Evolutionary conservation across 805 yeast species (phyloP), one percentile per base, ranked within the genome.

Genomic region (Kodamaea hsintzibuensis): DNA sequence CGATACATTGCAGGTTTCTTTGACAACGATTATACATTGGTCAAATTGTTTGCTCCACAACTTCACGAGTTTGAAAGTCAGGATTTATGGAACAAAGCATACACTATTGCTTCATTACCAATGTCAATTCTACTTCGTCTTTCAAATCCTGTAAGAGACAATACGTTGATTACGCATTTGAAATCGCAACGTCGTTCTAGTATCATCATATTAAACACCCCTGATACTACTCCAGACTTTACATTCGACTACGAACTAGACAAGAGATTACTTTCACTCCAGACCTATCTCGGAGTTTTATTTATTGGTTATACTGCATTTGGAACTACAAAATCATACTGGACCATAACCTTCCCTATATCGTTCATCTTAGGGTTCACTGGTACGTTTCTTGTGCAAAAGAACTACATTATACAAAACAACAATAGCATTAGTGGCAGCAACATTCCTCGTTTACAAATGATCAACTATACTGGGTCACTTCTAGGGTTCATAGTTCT

Each of bases 401-500:
- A 14, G 17, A 44, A 33, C 42, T 58, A 57, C 53, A 44, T 40
- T 8, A 39, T 42, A n/a, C 45, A 48, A 12, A 27, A 27, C 30
- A 37, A 35, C 5, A 30, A 30, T 16, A 48, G 53, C 42, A 43
- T 40, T 16, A 47, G 18, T 7, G n/a, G 45, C 16, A 38, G 50
- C 30, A 47, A 61, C 52, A 12, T 49, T 14, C 8, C 13, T 42
- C 46, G 53, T 22, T 12, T 58, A 18, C 50, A 57, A 43, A 30
- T 48, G 43, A 44, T 63, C 56, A 66, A 68, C 54, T 58, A 68
- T 49, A 10, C 58, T 12, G 51, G 57, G 10, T 70, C 89, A 0
- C 45, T 77, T 0, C 17, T 77, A 2, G 97, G 97, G 0, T 93
- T 93, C 64, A 53, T 80, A 0, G 68, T 83, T 5, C 80, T 96